A percentile compares a stretch with the other conserved stretches of the same genome.
Evolutionary conservation across 1,139 yeast species (phyloP).

Genomic region (Pichiaceae sp.): DNA sequence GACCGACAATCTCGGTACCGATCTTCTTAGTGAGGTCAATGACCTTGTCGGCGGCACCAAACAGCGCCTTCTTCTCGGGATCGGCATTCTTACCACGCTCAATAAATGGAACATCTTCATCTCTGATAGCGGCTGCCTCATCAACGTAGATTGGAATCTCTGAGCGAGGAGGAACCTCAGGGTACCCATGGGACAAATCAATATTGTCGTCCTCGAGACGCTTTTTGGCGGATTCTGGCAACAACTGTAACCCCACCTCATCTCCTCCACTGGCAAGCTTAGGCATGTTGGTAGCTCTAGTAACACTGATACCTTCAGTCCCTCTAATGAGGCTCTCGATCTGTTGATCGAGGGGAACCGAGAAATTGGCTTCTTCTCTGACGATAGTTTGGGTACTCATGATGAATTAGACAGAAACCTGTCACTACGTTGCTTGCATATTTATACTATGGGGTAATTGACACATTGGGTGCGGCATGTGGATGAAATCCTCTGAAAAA

Average conservation of each 20-base stretch:
- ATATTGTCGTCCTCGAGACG: slow-evolving; percentile 30
- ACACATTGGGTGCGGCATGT: too few relatives aligned
- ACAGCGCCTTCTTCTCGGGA: slow-evolving; percentile 41
- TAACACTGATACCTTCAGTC: slow-evolving; percentile 5
- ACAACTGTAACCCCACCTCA: slow-evolving; percentile 26
- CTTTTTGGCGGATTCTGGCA: slow-evolving; percentile 30
- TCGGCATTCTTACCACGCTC: slow-evolving; percentile 43
- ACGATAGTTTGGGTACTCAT: too few relatives aligned
- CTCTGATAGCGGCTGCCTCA: slow-evolving; percentile 39
- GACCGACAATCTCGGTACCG: slow-evolving; percentile 46
- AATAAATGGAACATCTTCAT: slow-evolving; percentile 29
- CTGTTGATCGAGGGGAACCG: slow-evolving; percentile 9
- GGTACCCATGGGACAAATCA: slow-evolving; percentile 37
- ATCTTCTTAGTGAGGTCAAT: slow-evolving; percentile 36
- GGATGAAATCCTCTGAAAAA: too few relatives aligned
- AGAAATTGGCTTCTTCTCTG: slow-evolving; percentile 14
- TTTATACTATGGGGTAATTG: too few relatives aligned
- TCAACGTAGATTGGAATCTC: slow-evolving; percentile 39
- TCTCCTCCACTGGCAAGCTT: slow-evolving; percentile 9
- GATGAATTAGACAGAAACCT: too few relatives aligned
- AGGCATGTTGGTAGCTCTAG: slow-evolving; percentile 4
- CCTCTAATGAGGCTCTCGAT: slow-evolving; percentile 8
- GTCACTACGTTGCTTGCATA: too few relatives aligned
- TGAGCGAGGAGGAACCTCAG: slow-evolving; percentile 28
- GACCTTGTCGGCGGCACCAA: slow-evolving; percentile 44